Conservation (phyloP, 441 rosid genomes). For the Aquilaria agallochum region DNA sequence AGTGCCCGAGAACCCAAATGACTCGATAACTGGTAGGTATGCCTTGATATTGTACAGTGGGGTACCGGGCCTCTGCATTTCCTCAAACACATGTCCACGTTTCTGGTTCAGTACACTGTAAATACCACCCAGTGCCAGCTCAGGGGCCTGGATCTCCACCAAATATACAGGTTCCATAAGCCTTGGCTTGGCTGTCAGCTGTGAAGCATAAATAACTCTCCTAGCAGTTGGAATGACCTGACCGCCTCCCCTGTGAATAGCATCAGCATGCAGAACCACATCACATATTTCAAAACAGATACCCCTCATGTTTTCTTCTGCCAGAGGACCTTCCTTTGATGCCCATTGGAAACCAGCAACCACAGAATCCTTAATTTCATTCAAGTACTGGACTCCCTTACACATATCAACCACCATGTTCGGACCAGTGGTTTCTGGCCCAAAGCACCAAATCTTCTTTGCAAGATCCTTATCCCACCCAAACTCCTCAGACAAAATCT, state of each 20-base stretch:
- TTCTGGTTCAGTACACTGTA: background rate
- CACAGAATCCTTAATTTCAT: background rate
- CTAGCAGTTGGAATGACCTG: slow-evolving; percentile 1
- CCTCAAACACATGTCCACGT: slow-evolving; percentile 9
- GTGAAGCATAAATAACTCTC: background rate
- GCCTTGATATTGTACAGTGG: background rate
- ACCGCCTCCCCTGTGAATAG: background rate
- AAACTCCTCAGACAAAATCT: background rate
- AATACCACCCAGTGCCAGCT: background rate
- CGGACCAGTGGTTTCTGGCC: background rate
- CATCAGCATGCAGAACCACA: background rate
- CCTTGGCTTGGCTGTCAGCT: background rate
- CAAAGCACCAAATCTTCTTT: background rate
- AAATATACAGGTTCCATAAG: background rate
- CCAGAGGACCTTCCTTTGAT: background rate
- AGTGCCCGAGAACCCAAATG: background rate
- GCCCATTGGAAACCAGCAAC: background rate
- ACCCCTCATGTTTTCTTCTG: slow-evolving; percentile 14
- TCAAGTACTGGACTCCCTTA: background rate
- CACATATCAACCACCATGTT: background rate
- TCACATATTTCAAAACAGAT: slow-evolving; percentile 8
- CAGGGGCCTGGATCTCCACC: slow-evolving; percentile 1
- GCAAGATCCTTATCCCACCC: background rate
- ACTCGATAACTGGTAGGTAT: background rate
- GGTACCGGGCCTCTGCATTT: slow-evolving; percentile 12